Evolutionary conservation across 306 rosid species (phyloP), one percentile per base, ranked within the genome.

Genomic region (Prunus dulcis): DNA sequence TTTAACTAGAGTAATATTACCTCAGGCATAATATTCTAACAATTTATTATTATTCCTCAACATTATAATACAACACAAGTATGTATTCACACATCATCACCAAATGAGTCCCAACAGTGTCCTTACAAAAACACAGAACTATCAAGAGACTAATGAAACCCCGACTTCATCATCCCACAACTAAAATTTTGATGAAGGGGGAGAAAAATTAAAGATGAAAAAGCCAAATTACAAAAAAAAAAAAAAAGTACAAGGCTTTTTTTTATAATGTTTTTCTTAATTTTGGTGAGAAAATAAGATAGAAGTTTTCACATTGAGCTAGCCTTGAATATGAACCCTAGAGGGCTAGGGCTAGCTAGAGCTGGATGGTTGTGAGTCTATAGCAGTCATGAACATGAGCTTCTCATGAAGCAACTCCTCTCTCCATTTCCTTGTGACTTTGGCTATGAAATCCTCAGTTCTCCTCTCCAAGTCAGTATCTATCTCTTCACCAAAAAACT

Each of bases 361-460:
- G 65, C 41, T 57, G 30, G 78, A 47, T 64, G 65, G 74, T 38
- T 52, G 76, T 6, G 57, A 64, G 63, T 65, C n/a, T 22, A n/a
- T 7, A 13, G 72, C 47, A 63, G 78, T 25, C 52, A 76, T 64
- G 58, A 8, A 53, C 46, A 25, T 15, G 52, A 57, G 6, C 18
- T 55, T 73, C 70, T 79, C 84, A 34, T 14, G 6, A 58, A 53
- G 28, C 55, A 68, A 17, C 64, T 81, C 88, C 74, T 82, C 84
- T 58, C 77, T 79, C 84, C 89, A 76, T 74, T 65, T 78, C 18
- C 12, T 49, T 53, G 75, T 66, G 53, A 67, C 41, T 74, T 32
- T 73, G 67, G 80, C 78, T 12, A 85, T 85, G 84, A 82, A 82
- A 12, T 82, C 82, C 43, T 85, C 80, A 51, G 45, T 27, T 45